Evolutionary conservation across 257 asterid species (phyloP).

Genomic region (Eustoma russellianum): DNA sequence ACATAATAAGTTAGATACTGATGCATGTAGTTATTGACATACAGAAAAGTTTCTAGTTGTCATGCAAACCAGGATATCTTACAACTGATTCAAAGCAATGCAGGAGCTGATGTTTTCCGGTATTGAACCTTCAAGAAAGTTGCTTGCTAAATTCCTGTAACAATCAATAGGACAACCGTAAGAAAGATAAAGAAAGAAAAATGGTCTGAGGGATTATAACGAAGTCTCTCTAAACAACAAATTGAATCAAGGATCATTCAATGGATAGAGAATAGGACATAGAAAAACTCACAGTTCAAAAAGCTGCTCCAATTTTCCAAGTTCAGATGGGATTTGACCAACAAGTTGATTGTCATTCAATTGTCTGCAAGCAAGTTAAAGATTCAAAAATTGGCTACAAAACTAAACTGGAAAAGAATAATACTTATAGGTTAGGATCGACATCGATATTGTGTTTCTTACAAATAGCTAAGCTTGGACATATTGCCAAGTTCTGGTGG

Average conservation of each 20-base stretch:
- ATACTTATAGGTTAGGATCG: not conserved
- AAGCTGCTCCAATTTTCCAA: conserved; percentile 79
- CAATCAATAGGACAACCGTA: conserved; percentile 1
- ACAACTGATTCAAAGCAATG: conserved; percentile 89
- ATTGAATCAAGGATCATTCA: not conserved
- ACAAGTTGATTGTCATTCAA: conserved; percentile 65
- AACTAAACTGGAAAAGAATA: not conserved
- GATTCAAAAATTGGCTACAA: conserved; percentile 7
- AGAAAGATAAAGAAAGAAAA: not conserved
- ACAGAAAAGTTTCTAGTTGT: not conserved
- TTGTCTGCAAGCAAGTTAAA: conserved; percentile 48
- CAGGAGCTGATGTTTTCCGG: conserved; percentile 93
- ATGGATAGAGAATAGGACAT: no score
- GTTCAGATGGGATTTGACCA: conserved; percentile 83
- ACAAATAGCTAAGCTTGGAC: conserved; percentile 91
- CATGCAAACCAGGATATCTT: conserved; percentile 14
- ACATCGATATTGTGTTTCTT: conserved; percentile 11
- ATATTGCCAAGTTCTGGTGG: conserved; percentile 94
- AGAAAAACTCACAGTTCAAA: conserved; percentile 71
- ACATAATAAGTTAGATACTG: not conserved
- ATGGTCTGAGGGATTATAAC: not conserved
- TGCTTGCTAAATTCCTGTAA: conserved; percentile 75
- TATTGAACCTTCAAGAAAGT: conserved; percentile 79
- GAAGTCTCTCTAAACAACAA: no score
- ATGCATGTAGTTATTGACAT: not conserved